Evolutionary conservation across 345 rosid species (phyloP).

Genomic region (Eucalyptus cloeziana): DNA sequence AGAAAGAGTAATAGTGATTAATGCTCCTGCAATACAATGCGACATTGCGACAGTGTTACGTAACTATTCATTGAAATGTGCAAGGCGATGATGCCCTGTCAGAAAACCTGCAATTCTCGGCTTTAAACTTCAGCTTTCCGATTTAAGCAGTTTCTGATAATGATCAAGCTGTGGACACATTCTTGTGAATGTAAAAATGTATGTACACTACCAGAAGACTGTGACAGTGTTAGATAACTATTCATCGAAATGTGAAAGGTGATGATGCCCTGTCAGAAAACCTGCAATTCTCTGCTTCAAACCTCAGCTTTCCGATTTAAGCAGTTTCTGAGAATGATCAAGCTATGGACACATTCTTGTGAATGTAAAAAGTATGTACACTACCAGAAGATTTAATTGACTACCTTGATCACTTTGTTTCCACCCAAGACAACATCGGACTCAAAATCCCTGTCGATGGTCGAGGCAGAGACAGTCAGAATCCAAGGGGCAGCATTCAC

Average conservation of each 20-base stretch:
- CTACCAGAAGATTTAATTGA: not conserved
- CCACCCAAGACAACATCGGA: constrained; percentile 60
- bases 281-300: not conserved
- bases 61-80: not conserved
- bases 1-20: not conserved
- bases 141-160: not conserved
- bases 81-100: not conserved
- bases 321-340: not conserved
- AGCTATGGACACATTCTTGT: not conserved
- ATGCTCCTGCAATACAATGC: not conserved
- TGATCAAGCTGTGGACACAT: not conserved
- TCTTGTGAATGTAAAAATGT: not conserved
- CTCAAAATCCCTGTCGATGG: constrained; percentile 75
- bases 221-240: not conserved
- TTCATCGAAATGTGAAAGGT: not conserved
- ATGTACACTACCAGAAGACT: not conserved
- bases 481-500: constrained; percentile 79
- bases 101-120: not conserved
- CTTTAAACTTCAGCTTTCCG: not conserved
- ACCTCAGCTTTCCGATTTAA: not conserved
- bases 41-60: not conserved
- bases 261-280: not conserved
- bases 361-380: not conserved
- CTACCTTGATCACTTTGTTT: constrained; percentile 48
- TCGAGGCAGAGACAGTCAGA: constrained; percentile 71